Conservation (phyloP, 441 rosid species). For the Populus tomentosa region DNA sequence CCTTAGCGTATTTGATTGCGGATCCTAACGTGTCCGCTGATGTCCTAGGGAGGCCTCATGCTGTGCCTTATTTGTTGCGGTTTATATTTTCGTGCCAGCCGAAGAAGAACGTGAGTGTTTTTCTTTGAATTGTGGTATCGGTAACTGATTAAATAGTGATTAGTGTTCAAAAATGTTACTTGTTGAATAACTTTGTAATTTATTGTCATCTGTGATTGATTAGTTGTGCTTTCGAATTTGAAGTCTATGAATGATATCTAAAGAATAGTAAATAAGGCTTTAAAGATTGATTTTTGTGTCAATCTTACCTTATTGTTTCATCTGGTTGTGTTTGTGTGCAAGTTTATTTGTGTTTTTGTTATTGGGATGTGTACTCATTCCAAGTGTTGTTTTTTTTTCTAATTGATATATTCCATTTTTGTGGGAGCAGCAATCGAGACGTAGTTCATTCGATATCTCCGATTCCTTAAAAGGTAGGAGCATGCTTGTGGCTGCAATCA, state of each 20-base stretch:
- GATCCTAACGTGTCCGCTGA: slow-evolving; percentile 68
- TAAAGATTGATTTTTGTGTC: neutral
- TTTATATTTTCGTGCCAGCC: slow-evolving; percentile 89
- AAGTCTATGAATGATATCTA: neutral
- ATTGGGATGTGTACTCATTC: neutral
- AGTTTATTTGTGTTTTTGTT: neutral
- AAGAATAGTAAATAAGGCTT: neutral
- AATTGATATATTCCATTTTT: slow-evolving; percentile 74
- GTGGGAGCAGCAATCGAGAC: slow-evolving; percentile 96
- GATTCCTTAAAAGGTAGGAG: slow-evolving; percentile 99
- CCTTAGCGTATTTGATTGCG: slow-evolving; percentile 86
- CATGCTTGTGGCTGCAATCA: slow-evolving; percentile 98
- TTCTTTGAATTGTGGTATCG: neutral
- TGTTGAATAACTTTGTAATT: neutral
- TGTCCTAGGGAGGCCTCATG: slow-evolving; percentile 80
- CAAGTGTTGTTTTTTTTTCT: slow-evolving; percentile 37
- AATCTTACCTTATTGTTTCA: neutral
- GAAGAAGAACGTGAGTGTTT: slow-evolving; percentile 55
- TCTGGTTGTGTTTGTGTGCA: neutral
- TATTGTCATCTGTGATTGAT: neutral
- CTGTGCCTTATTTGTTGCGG: slow-evolving; percentile 72
- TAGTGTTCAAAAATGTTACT: neutral
- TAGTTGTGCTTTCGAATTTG: neutral
- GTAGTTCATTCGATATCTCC: slow-evolving; percentile 91
- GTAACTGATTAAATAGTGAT: neutral